Conservation (phyloP, 352 stramenopile genomes). For the Pythium dissotocum region DNA sequence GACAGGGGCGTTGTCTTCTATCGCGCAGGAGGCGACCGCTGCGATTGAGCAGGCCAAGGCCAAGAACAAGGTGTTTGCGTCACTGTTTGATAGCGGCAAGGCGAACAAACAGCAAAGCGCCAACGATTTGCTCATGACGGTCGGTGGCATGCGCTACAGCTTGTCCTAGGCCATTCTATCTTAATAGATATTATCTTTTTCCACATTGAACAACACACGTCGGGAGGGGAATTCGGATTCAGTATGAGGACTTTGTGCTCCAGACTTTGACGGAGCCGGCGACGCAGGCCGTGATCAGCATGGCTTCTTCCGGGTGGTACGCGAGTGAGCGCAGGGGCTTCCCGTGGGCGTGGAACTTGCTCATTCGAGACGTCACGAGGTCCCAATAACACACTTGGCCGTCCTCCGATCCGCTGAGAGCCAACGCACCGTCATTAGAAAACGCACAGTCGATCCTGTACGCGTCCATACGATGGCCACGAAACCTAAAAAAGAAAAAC, state of each 20-base stretch:
- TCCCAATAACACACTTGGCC: conserved; percentile 70
- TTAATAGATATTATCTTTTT: no score
- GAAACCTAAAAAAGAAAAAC: conserved; percentile 40
- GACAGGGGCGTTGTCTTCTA: conserved; percentile 19
- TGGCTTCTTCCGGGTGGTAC: conserved; percentile 57
- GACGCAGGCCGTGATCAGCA: conserved; percentile 64
- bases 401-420: conserved; percentile 79
- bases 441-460: conserved; percentile 78
- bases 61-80: conserved; percentile 80
- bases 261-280: conserved; percentile 79
- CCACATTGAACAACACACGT: background rate
- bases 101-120: conserved; percentile 65
- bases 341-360: conserved; percentile 56
- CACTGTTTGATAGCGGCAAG: conserved; percentile 70
- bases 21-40: conserved; percentile 54
- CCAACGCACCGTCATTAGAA: conserved; percentile 60
- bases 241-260: conserved; percentile 7
- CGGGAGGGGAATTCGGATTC: background rate
- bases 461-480: conserved; percentile 55
- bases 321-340: conserved; percentile 66
- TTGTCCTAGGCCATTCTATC: conserved; percentile 48
- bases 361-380: conserved; percentile 38
- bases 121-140: conserved; percentile 85
- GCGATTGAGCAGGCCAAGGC: conserved; percentile 71
- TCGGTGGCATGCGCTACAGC: conserved; percentile 82